Evolutionary conservation across 2,329 filamentous ascomycete genomes (phyloP).

Genomic region (Calonectria multiphialidica): DNA sequence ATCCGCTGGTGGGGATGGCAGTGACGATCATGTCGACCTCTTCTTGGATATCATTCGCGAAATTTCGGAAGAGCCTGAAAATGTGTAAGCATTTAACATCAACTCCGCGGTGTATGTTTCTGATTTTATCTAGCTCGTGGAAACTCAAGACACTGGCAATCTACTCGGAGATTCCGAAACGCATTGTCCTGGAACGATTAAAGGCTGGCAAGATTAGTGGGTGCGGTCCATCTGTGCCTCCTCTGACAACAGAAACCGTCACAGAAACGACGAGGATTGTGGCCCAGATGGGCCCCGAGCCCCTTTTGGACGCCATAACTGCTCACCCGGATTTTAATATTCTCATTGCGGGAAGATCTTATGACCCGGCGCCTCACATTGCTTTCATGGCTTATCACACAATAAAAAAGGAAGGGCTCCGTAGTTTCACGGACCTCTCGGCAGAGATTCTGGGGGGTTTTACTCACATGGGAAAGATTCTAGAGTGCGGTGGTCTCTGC

Average conservation of each 20-base stretch:
- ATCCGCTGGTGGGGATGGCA: neutral
- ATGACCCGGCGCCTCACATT: neutral
- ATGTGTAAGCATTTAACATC: neutral
- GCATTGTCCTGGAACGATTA: neutral
- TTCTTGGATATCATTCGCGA: slow-evolving; percentile 11
- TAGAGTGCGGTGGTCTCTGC: neutral
- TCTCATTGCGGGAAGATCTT: neutral
- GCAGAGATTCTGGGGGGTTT: neutral
- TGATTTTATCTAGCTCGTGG: neutral
- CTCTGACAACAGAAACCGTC: neutral
- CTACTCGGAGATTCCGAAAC: neutral
- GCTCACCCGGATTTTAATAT: neutral
- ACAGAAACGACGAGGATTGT: neutral
- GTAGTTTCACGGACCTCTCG: neutral
- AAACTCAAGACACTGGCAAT: neutral
- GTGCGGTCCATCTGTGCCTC: neutral
- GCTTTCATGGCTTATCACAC: neutral
- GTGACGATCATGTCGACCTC: slow-evolving; percentile 4
- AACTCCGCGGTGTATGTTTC: neutral
- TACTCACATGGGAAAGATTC: neutral
- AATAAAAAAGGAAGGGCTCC: neutral
- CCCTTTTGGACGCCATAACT: neutral
- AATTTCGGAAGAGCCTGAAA: neutral
- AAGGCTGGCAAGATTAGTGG: neutral
- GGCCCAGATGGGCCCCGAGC: slow-evolving; percentile 12